These are phyloP conservation scores for Brasenia schreberi DNA, from an alignment of 164 flowering plant genomes.

Conservation along the genomic window DNA sequence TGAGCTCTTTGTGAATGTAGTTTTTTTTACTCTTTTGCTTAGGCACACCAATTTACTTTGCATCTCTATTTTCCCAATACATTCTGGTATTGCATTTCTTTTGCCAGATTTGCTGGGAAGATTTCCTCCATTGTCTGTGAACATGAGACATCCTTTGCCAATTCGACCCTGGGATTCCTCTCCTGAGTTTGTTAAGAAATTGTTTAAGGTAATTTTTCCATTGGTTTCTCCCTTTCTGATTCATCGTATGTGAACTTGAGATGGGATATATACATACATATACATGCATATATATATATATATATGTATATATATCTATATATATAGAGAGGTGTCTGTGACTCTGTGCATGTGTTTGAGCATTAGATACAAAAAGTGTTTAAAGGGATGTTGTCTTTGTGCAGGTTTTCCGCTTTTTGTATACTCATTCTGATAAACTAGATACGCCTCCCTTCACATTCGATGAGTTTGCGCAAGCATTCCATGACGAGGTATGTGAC, in stretches of 20 bases:
- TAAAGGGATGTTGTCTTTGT: background rate
- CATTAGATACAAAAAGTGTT: background rate
- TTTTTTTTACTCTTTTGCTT: constrained; percentile 5
- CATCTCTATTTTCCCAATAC: no score
- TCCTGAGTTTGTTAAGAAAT: constrained; percentile 57
- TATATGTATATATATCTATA: no score
- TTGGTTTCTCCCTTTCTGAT: background rate
- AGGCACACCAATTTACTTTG: background rate
- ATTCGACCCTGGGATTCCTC: constrained; percentile 83
- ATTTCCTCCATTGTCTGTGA: constrained; percentile 79
- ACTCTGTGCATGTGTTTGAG: no score
- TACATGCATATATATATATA: no score
- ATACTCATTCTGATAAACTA: constrained; percentile 40
- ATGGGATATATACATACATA: background rate
- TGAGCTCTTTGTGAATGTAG: background rate
- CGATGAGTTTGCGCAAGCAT: constrained; percentile 88
- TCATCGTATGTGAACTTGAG: background rate
- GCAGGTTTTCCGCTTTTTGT: constrained; percentile 79
- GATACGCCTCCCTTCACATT: constrained; percentile 58
- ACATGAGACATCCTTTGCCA: constrained; percentile 71
- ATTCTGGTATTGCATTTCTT: constrained; percentile 3
- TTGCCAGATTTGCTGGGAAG: constrained; percentile 61
- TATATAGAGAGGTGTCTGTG: no score
- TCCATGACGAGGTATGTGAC: constrained; percentile 62
- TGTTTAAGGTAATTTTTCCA: constrained; percentile 63